phyloP scores from a whole-genome alignment of 1,139 yeast species.

The Pichia sp. region DNA sequence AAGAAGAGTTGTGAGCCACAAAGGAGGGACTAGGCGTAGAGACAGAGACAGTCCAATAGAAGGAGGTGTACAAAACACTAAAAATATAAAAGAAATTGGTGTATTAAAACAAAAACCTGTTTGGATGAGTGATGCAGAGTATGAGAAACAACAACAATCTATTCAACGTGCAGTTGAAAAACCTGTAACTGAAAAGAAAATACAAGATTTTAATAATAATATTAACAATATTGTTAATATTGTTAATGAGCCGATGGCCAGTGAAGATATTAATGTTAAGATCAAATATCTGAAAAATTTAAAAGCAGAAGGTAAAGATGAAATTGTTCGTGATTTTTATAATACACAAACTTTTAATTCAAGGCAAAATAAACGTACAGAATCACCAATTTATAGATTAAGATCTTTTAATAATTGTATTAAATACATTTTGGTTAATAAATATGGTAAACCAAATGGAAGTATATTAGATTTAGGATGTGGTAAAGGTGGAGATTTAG shows the following conservation, averaged over 20 bases:
- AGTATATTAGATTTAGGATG: constrained; percentile 83
- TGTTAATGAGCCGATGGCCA: constrained; percentile 10
- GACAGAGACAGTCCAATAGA: neutral
- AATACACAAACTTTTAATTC: constrained; percentile 76
- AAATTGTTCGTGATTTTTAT: constrained; percentile 73
- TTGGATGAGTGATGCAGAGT: constrained; percentile 14
- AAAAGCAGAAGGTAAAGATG: constrained; percentile 35
- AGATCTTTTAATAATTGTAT: constrained; percentile 89
- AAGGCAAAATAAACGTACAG: constrained; percentile 55
- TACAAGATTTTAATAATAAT: too few species aligned
- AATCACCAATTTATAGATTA: constrained; percentile 79
- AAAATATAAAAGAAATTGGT: neutral
- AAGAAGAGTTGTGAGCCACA: constrained; percentile 18
- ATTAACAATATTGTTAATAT: too few species aligned
- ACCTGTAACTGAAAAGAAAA: too few species aligned
- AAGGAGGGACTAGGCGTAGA: constrained; percentile 13
- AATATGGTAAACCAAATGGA: constrained; percentile 47
- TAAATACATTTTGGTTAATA: constrained; percentile 77
- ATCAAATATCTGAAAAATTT: constrained; percentile 19
- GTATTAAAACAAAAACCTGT: constrained; percentile 1
- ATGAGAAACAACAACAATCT: constrained; percentile 8
- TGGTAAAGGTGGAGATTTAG: constrained; percentile 96
- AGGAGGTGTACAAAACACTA: neutral
- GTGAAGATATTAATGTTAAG: constrained; percentile 17
- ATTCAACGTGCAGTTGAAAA: constrained; percentile 2